phyloP scores from a whole-genome alignment of 257 asterid genomes.

The Striga asiatica region DNA sequence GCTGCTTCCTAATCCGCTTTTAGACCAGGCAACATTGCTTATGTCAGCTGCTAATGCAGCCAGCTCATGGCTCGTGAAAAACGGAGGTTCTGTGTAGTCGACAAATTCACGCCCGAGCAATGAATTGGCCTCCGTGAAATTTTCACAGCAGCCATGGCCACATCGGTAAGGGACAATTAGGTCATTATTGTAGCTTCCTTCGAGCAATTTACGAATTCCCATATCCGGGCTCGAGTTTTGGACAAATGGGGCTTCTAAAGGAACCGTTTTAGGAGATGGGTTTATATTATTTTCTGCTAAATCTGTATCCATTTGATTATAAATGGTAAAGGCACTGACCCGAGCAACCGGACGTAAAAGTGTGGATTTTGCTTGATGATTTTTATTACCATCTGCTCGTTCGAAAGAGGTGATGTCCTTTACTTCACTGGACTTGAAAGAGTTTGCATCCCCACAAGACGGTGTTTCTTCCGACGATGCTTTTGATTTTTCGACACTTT shows the following conservation, averaged over 20 bases:
- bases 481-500: slow-evolving; percentile 46
- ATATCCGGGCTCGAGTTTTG: slow-evolving; percentile 27
- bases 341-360: slow-evolving; percentile 59
- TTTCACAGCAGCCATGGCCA: slow-evolving; percentile 73
- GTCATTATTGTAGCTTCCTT: slow-evolving; percentile 35
- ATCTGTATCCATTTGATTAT: slow-evolving; percentile 31
- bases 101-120: slow-evolving; percentile 73
- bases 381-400: too few species aligned
- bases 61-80: slow-evolving; percentile 55
- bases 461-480: slow-evolving; percentile 76
- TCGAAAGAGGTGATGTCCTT: slow-evolving; percentile 46
- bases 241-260: neutral
- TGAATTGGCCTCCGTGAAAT: slow-evolving; percentile 15
- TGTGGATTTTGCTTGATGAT: too few species aligned
- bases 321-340: slow-evolving; percentile 45
- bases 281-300: too few species aligned
- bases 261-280: too few species aligned
- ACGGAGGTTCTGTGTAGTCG: slow-evolving; percentile 52
- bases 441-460: slow-evolving; percentile 56
- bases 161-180: slow-evolving; percentile 59
- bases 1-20: slow-evolving; percentile 62
- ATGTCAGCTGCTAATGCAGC: slow-evolving; percentile 82
- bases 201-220: slow-evolving; percentile 35
- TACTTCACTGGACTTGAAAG: slow-evolving; percentile 40
- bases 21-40: slow-evolving; percentile 81